Evolutionary conservation across 2,329 filamentous ascomycete genomes (phyloP).

Genomic region (Thelonectria discophora): DNA sequence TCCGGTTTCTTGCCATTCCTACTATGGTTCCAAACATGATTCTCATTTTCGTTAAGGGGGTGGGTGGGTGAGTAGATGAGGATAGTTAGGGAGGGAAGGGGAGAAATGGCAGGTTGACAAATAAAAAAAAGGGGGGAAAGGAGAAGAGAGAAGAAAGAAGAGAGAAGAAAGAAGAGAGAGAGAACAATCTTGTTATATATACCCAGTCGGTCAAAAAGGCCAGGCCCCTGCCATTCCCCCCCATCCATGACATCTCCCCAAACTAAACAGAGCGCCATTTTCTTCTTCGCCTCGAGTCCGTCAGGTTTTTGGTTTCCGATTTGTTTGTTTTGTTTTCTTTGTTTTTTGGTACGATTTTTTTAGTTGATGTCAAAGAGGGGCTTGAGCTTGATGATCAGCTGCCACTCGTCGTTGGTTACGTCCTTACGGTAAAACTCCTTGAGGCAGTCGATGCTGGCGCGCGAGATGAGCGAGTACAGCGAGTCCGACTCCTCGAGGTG

Average conservation of each 20-base stretch:
- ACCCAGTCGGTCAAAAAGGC: not conserved
- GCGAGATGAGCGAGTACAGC: constrained; percentile 87
- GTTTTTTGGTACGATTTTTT: constrained; percentile 26
- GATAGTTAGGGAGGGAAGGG: not conserved
- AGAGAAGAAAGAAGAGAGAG: not conserved
- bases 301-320: no score
- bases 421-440: constrained; percentile 95
- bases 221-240: not conserved
- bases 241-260: not conserved
- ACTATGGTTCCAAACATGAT: constrained; percentile 12
- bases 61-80: not conserved
- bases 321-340: no score
- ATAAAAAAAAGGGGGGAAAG: no score
- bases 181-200: not conserved
- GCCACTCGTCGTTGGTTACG: constrained; percentile 92
- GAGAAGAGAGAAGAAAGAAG: no score
- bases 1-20: constrained; percentile 1
- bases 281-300: no score
- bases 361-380: constrained; percentile 87
- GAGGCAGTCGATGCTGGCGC: constrained; percentile 89
- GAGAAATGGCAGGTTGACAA: not conserved
- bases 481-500: constrained; percentile 92
- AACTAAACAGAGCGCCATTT: no score
- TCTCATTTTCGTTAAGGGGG: not conserved
- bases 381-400: constrained; percentile 94